Evolutionary conservation across 768 basidiomycete species (phyloP).

Genomic region (Cystoderma amianthinum): DNA sequence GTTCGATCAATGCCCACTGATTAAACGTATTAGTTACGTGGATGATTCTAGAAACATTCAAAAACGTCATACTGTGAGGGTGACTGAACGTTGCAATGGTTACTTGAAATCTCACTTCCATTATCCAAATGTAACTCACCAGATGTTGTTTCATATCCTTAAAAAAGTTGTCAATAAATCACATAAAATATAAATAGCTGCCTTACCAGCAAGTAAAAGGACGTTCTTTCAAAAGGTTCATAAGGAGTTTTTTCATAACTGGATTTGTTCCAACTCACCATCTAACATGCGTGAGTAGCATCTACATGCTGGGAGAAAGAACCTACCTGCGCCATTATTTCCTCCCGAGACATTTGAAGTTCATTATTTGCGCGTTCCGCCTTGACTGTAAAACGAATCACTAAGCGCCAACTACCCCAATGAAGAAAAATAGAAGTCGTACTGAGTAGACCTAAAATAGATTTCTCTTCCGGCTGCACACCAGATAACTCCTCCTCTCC

Average conservation of each 20-base stretch:
- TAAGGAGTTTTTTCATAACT: background rate
- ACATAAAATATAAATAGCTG: background rate
- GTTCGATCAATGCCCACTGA: conserved; percentile 55
- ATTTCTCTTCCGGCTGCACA: conserved; percentile 24
- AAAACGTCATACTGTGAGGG: conserved; percentile 22
- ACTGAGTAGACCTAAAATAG: conserved; percentile 31
- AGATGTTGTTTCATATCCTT: conserved; percentile 51
- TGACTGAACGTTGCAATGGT: conserved; percentile 20
- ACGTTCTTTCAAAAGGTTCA: conserved; percentile 18
- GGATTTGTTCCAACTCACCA: conserved; percentile 2
- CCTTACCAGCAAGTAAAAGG: conserved; percentile 27
- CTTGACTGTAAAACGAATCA: conserved; percentile 18
- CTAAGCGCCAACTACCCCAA: background rate
- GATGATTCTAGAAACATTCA: background rate
- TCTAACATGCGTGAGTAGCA: no score
- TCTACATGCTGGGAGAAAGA: no score
- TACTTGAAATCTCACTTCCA: no score
- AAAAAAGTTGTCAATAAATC: conserved; percentile 2
- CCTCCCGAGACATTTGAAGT: conserved; percentile 27
- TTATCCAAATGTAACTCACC: no score
- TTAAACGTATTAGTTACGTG: background rate
- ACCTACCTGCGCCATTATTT: conserved; percentile 27
- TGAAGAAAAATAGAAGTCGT: conserved; percentile 2
- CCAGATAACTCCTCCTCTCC: conserved; percentile 20
- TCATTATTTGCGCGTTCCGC: conserved; percentile 21